Conservation (phyloP, 768 basidiomycete genomes). For the Ephemerocybe angulata region DNA sequence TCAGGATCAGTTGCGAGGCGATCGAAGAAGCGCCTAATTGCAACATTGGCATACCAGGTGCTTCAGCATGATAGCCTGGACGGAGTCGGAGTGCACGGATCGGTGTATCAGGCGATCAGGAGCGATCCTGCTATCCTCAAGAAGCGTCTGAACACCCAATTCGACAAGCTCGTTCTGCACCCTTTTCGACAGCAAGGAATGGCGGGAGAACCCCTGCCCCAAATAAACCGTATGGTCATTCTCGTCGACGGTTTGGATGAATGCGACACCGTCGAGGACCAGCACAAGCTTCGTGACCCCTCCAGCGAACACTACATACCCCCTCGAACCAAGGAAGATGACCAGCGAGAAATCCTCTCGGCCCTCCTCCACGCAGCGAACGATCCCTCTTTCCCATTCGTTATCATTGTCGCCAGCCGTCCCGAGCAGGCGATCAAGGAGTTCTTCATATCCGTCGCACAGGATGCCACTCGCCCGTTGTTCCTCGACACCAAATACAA, state of each 20-base stretch:
- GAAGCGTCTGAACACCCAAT: constrained; percentile 3
- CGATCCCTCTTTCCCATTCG: neutral
- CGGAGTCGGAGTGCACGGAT: neutral
- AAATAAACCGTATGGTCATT: neutral
- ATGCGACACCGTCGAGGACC: neutral
- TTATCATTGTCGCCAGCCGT: neutral
- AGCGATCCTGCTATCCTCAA: constrained; percentile 1
- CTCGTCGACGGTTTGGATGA: neutral
- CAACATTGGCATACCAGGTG: constrained; percentile 8
- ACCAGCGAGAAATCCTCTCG: neutral
- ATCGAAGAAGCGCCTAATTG: neutral
- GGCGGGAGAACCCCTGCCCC: too few species aligned
- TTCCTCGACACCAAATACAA: too few species aligned
- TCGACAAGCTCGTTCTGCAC: constrained; percentile 1
- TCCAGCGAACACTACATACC: too few species aligned
- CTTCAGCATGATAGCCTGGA: neutral
- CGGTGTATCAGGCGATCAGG: neutral
- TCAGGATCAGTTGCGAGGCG: neutral
- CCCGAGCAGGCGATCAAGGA: neutral
- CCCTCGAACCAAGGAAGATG: too few species aligned
- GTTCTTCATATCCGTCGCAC: neutral
- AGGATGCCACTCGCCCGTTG: too few species aligned
- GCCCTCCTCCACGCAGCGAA: neutral
- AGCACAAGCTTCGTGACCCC: neutral
- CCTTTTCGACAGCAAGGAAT: too few species aligned